Base-by-base conservation (phyloP, 2,329 filamentous ascomycete genomes). In the Neofusicoccum cordaticola region DNA sequence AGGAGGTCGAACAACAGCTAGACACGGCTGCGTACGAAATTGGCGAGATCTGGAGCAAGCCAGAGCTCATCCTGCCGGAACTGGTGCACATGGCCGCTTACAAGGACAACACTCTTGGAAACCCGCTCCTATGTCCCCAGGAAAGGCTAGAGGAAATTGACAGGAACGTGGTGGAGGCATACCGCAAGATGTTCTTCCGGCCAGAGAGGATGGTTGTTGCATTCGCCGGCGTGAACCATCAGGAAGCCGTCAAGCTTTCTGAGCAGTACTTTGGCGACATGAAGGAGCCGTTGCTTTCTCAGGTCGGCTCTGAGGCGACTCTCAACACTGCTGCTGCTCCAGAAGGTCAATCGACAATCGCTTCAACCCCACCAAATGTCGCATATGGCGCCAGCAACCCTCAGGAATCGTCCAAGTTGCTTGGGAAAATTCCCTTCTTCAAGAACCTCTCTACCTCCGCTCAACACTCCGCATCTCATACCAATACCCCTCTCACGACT, bases 31-130 rank as follows among this genome's bases (percentile, higher is more conserved):
- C 93, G 61, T 99, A 98, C 75, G 95, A 99, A 80, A 95, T 99
- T 76, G 88, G 88, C 27, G 95, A 98, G 82, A 98, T 99, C 64
- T 99, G 95, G 95, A 90, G 90, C 71, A 98, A 96, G 83, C 93
- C 95, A 0, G 94, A 98, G 73, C 85, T 99, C 64, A 98, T 99
- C 70, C 82, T 99, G 66, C 95, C 95, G 0, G 95, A 99, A 80
- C 81, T 99, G 70, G 90, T 98, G 42, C 95, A 99, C 77, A 95
- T 93, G 82, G 93, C 95, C 9, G 95, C 93, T 2, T 99, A 92
- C 80, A 95, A 93, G 81, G 91, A 95, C 75, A 98, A 99, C 80
- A 98, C 95, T 0, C 84, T 99, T 12, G 95, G 95, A 42, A 96
- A 98, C 78, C 95, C 95, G 3, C 78, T 99, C 69, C 80, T 99